Evolutionary conservation across 352 stramenopile species (phyloP), one percentile per base, ranked within the genome.

Genomic region (Globisporangium iwayamae): DNA sequence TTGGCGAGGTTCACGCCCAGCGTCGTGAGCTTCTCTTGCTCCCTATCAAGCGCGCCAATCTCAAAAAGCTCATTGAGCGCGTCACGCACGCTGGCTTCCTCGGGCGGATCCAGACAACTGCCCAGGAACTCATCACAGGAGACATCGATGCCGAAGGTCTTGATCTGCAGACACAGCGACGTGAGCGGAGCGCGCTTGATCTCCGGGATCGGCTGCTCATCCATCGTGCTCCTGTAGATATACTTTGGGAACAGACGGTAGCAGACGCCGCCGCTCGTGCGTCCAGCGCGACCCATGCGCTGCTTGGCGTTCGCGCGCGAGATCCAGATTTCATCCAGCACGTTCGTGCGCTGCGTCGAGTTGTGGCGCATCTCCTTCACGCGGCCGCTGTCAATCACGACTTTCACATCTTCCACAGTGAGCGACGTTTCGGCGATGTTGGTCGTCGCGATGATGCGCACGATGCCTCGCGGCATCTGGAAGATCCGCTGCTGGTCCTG

Each of bases 381-480:
- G 54, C 97, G 90, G 5, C 98, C 97, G 34, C 79, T 91, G 80
- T 99, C 98, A 58, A 99, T 94, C 2, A 99, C 97, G 68, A 91
- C 73, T 48, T 85, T 92, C 46, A 97, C 90, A 67, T 98, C 93
- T 28, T 97, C 90, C 58, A 99, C 98, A 2, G 96, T 99, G 8
- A 99, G 64, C 6, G 90, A 98, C 1, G 96, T 99, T 68, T 99
- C 96, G 14, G 96, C 96, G 57, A 99, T 98, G 69, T 99, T 99
- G 7, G 96, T 99, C n/a, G 91, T 84, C 14, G 98, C 83, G 30
- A 99, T 96, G 51, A 99, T 90, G 59, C 98, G 98, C 70, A 89
- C 63, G 61, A 89, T 57, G 41, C 78, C 72, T 4, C 63, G 48
- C 6, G 65, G 54, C 62, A 87, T 82, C 20, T 87, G 72, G 67